These are phyloP conservation scores for Benincasa hispida DNA, from an alignment of 306 rosid genomes.

Conservation along the genomic window DNA sequence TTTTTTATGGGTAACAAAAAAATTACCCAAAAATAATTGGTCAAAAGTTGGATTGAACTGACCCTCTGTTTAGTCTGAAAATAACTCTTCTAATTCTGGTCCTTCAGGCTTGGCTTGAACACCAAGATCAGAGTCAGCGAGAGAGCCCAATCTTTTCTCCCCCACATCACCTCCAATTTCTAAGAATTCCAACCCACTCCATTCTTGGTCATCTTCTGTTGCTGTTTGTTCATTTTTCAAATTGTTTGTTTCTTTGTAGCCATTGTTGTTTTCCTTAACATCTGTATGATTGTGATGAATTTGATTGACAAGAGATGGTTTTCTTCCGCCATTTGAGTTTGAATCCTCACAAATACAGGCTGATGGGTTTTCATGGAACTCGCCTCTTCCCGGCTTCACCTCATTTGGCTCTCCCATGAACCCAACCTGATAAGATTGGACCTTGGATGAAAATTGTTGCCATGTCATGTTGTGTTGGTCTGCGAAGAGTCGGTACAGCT, in stretches of 20 bases:
- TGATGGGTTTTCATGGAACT: constrained; percentile 77
- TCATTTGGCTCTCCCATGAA: constrained; percentile 92
- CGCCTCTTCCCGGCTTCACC: constrained; percentile 52
- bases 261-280: constrained; percentile 8
- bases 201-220: constrained; percentile 36
- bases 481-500: constrained; percentile 39
- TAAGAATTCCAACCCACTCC: constrained; percentile 31
- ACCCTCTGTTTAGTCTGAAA: constrained; percentile 38
- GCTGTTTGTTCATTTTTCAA: constrained; percentile 16
- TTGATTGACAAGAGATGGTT: constrained; percentile 15
- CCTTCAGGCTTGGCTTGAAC: constrained; percentile 21
- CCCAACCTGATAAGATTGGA: constrained; percentile 58
- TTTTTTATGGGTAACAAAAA: neutral
- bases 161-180: constrained; percentile 17
- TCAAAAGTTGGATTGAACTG: neutral
- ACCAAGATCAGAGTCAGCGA: constrained; percentile 16
- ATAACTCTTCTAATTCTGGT: constrained; percentile 53
- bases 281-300: constrained; percentile 4
- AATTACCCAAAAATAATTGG: constrained; percentile 11
- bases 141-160: constrained; percentile 11
- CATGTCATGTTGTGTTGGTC: constrained; percentile 45
- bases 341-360: constrained; percentile 61
- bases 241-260: constrained; percentile 11
- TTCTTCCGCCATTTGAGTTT: constrained; percentile 8
- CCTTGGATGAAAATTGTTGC: constrained; percentile 58